A percentile compares a stretch with the other conserved stretches of the same genome.
phyloP scores from a whole-genome alignment of 139 green algal genomes.

The Desmodesmus armatus region DNA sequence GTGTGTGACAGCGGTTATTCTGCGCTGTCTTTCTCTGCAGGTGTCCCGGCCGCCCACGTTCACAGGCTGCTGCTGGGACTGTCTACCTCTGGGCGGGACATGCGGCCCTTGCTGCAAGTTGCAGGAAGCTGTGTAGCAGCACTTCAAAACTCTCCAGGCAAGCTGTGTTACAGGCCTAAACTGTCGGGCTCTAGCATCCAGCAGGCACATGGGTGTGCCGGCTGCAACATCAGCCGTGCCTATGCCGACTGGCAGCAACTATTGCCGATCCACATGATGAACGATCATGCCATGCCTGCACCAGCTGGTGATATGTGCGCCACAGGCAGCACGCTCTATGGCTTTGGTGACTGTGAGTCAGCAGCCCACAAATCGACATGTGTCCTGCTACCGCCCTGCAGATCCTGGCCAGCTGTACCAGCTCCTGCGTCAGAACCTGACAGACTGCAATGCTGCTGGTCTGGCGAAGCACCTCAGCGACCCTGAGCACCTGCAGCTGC shows the following conservation, averaged over 20 bases:
- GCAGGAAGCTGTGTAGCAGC: conserved; percentile 9
- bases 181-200: not conserved
- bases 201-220: no score
- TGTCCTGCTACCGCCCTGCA: not conserved
- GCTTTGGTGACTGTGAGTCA: no score
- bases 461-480: conserved; percentile 2
- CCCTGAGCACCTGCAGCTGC: not conserved
- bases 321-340: no score
- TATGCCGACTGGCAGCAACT: no score
- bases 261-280: no score
- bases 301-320: no score
- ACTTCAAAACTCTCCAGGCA: not conserved
- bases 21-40: no score
- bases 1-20: no score
- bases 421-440: conserved; percentile 18
- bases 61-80: conserved; percentile 43
- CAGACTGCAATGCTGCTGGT: not conserved
- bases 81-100: not conserved
- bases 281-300: no score
- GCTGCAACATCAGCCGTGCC: no score
- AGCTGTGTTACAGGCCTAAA: not conserved
- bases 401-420: not conserved
- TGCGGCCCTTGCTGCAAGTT: conserved; percentile 20
- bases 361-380: no score
- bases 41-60: conserved; percentile 21